Evolutionary conservation across 805 yeast genomes (phyloP).

Genomic region (Zygotorulaspora chibaensis): DNA sequence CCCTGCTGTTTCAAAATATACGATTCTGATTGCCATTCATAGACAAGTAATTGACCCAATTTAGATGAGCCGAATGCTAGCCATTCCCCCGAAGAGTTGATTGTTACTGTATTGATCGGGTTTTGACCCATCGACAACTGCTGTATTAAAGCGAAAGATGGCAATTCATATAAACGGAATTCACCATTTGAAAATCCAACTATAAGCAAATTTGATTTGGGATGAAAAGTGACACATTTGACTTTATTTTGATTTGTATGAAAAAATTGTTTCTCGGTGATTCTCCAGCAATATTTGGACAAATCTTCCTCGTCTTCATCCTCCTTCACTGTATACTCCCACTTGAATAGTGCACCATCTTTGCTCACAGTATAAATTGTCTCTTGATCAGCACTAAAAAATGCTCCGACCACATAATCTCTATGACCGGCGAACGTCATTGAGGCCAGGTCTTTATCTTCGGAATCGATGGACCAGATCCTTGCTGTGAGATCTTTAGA

Average conservation of each 20-base stretch:
- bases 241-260: slow-evolving; percentile 61
- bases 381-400: slow-evolving; percentile 84
- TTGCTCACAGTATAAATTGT: slow-evolving; percentile 84
- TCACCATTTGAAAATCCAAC: slow-evolving; percentile 90
- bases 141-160: slow-evolving; percentile 74
- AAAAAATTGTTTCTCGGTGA: slow-evolving; percentile 69
- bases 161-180: slow-evolving; percentile 84
- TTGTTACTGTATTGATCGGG: slow-evolving; percentile 73
- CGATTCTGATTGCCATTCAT: slow-evolving; percentile 98
- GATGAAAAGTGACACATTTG: slow-evolving; percentile 79
- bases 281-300: slow-evolving; percentile 68
- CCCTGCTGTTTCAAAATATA: slow-evolving; percentile 95
- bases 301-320: slow-evolving; percentile 41
- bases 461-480: slow-evolving; percentile 69
- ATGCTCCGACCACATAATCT: slow-evolving; percentile 82
- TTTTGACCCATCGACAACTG: slow-evolving; percentile 89
- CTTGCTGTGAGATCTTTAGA: slow-evolving; percentile 88
- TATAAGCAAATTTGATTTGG: slow-evolving; percentile 63
- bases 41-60: slow-evolving; percentile 89
- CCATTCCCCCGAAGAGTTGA: slow-evolving; percentile 92
- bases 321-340: slow-evolving; percentile 75
- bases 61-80: slow-evolving; percentile 88
- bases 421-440: slow-evolving; percentile 89
- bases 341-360: slow-evolving; percentile 89
- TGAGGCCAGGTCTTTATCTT: slow-evolving; percentile 65